Conservation (phyloP, 495 filamentous ascomycete species). For the Penicillium taxi region DNA sequence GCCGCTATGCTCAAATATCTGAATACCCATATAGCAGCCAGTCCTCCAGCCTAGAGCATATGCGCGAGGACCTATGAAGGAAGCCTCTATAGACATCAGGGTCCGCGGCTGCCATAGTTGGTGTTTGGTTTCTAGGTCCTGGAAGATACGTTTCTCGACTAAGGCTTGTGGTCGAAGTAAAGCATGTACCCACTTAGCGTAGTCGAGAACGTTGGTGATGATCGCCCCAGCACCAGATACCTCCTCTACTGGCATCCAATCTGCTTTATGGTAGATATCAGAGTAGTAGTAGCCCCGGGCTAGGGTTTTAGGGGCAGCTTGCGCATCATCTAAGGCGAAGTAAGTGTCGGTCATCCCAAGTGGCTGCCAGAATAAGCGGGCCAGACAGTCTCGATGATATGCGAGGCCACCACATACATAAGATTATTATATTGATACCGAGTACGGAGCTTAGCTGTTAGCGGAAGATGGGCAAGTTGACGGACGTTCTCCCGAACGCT, state of each 20-base stretch:
- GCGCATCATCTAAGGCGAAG: slow-evolving; percentile 34
- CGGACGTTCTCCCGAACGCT: slow-evolving; percentile 22
- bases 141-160: slow-evolving; percentile 1
- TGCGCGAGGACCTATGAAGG: slow-evolving; percentile 16
- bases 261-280: background rate
- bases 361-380: slow-evolving; percentile 36
- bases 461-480: slow-evolving; percentile 34
- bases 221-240: slow-evolving; percentile 39
- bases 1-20: slow-evolving; percentile 35
- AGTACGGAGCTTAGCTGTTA: slow-evolving; percentile 32
- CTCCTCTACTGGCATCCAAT: slow-evolving; percentile 6
- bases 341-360: slow-evolving; percentile 44
- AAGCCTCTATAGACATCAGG: background rate
- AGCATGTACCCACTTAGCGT: slow-evolving; percentile 39
- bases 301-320: slow-evolving; percentile 7
- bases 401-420: slow-evolving; percentile 40
- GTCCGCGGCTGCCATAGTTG: slow-evolving; percentile 10
- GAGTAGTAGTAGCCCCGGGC: slow-evolving; percentile 22
- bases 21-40: slow-evolving; percentile 32
- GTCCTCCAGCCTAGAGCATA: slow-evolving; percentile 42
- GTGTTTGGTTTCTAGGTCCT: background rate
- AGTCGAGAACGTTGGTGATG: slow-evolving; percentile 43
- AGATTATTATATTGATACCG: slow-evolving; percentile 45
- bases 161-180: slow-evolving; percentile 12
- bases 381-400: slow-evolving; percentile 32